Percentiles rank a stretch among this genome's conserved stretches.
Conservation (phyloP, 2,329 filamentous ascomycete species). For the Cyanodermella asteris region DNA sequence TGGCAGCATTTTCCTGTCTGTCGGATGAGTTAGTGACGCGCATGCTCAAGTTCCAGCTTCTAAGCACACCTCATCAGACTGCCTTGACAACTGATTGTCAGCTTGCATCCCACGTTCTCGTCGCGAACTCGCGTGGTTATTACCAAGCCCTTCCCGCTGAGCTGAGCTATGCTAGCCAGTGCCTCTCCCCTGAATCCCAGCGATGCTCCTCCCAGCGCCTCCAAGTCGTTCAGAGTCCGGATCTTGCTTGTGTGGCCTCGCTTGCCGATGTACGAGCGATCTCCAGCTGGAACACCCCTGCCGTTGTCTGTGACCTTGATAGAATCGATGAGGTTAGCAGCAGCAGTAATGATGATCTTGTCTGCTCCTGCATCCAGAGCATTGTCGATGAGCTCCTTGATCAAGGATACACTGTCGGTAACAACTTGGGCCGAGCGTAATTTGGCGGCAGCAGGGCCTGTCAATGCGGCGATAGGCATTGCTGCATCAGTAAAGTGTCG, state of each 20-base stretch:
- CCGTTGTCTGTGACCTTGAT: conserved; percentile 45
- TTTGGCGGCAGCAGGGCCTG: conserved; percentile 21
- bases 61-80: conserved; percentile 22
- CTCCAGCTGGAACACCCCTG: conserved; percentile 34
- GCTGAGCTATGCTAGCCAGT: conserved; percentile 36
- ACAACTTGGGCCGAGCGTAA: conserved; percentile 36
- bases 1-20: conserved; percentile 24
- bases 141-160: conserved; percentile 28
- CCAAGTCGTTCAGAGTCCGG: conserved; percentile 31
- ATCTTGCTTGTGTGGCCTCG: conserved; percentile 45
- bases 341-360: conserved; percentile 34
- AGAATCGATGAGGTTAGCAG: conserved; percentile 35
- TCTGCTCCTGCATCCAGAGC: conserved; percentile 41
- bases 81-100: conserved; percentile 30
- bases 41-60: conserved; percentile 4
- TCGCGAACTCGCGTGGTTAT: conserved; percentile 36
- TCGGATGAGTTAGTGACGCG: conserved; percentile 8
- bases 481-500: too few relatives aligned
- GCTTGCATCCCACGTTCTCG: conserved; percentile 29
- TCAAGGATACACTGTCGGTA: conserved; percentile 31
- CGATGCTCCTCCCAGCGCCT: conserved; percentile 29
- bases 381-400: conserved; percentile 47
- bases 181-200: conserved; percentile 46
- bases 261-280: conserved; percentile 32
- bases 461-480: conserved; percentile 25